phyloP scores from a whole-genome alignment of 148 eudicot species.

The Camellia lanceoleosa region DNA sequence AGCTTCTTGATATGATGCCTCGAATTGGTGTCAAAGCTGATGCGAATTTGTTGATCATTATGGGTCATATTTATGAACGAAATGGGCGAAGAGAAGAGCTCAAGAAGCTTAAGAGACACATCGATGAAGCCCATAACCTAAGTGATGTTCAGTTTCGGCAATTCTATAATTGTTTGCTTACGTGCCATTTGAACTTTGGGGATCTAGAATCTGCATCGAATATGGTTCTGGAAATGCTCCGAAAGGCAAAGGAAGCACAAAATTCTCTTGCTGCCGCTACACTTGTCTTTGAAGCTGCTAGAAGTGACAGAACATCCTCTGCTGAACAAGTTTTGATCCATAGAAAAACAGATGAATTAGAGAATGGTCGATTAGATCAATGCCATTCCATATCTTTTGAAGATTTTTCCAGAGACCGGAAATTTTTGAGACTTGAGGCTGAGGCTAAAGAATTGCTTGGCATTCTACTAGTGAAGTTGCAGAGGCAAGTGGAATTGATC shows the following conservation, averaged over 20 bases:
- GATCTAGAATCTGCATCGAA: slow-evolving; percentile 71
- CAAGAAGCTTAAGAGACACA: slow-evolving; percentile 71
- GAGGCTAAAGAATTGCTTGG: slow-evolving; percentile 55
- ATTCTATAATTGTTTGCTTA: slow-evolving; percentile 75
- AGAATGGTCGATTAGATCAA: slow-evolving; percentile 14
- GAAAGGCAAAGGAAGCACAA: slow-evolving; percentile 77
- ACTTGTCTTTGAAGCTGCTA: slow-evolving; percentile 40
- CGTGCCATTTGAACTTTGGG: slow-evolving; percentile 80
- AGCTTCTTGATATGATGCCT: slow-evolving; percentile 89
- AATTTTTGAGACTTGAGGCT: slow-evolving; percentile 53
- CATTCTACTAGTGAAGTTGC: slow-evolving; percentile 46
- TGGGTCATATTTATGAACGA: slow-evolving; percentile 79
- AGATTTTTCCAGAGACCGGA: slow-evolving; percentile 57
- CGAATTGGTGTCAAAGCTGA: slow-evolving; percentile 71
- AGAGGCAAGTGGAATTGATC: slow-evolving; percentile 56
- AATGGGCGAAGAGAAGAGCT: slow-evolving; percentile 91
- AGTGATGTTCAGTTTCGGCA: slow-evolving; percentile 68
- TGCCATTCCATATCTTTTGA: slow-evolving; percentile 43
- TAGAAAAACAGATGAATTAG: slow-evolving; percentile 20
- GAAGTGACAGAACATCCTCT: slow-evolving; percentile 16
- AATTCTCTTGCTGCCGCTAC: slow-evolving; percentile 70
- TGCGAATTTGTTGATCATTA: slow-evolving; percentile 59
- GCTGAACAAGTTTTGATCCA: slow-evolving; percentile 13
- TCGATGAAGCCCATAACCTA: slow-evolving; percentile 67
- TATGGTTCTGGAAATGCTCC: slow-evolving; percentile 90